Base-by-base conservation (phyloP, 2,329 filamentous ascomycete species). In the Colletotrichum liriopes region DNA sequence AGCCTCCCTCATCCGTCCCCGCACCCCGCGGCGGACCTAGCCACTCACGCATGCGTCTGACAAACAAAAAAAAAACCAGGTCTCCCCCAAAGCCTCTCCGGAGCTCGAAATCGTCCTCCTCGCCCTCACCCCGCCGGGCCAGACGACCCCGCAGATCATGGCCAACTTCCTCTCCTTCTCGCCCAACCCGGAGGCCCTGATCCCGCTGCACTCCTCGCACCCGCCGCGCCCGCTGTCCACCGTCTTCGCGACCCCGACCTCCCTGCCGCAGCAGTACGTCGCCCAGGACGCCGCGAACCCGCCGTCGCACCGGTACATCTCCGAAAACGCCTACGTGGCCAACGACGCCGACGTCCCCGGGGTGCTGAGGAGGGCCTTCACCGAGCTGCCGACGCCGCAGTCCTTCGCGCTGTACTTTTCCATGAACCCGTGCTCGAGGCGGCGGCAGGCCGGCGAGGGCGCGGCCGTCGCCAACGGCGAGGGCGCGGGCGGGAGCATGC, bases 291-390 rank as follows among this genome's bases (percentile, higher is more conserved):
- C 75, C 0, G 84, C 85, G n/a, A 87, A 88, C 75, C 87, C 88
- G 0, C 72, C 79, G n/a, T 78, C 78, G 3, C 84, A 87, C 78
- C 82, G 86, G 7, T 89, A 88, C 77, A 82, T 80, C 63, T 80
- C 81, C 2, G 87, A 89, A 64, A 89, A 89, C 74, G 83, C 81
- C 0, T 89, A 88, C 75, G 77, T 89, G 32, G 67, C 77, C 4
- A 85, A 89, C 75, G 82, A 86, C 47, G 81, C 79, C 1, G 84
- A 89, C 73, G 83, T 88, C 0, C 77, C 82, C 0, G 75, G 77
- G 1, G 82, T 86, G 0, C 77, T 89, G 26, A 82, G 87, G 72
- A 73, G 78, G 32, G 83, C 85, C 0, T 88, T 88, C 73, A 85
- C 82, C 0, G 85, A 82, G 0, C 77, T 89, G 37, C 87, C 87